phyloP scores from a whole-genome alignment of 2,329 filamentous ascomycete genomes.

The Catunica adiposa region DNA sequence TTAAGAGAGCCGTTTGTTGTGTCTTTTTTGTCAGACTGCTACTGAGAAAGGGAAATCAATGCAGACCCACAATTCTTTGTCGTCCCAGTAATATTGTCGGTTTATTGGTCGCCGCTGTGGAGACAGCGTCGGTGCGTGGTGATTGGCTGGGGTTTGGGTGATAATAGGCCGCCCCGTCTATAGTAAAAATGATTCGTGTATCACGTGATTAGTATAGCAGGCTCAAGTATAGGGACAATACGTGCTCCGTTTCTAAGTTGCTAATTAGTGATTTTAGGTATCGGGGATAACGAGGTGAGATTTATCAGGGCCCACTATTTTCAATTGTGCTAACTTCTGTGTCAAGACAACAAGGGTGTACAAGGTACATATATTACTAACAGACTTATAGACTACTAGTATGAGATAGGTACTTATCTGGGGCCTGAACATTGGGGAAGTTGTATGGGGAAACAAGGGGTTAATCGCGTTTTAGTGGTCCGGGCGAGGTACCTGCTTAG shows the following conservation, averaged over 20 bases:
- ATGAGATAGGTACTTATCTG: background rate
- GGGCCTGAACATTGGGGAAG: background rate
- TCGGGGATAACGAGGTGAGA: background rate
- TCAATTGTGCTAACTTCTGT: background rate
- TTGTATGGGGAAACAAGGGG: slow-evolving; percentile 1
- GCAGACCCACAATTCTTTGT: background rate
- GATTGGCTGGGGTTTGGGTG: background rate
- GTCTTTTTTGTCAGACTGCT: background rate
- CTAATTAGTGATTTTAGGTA: background rate
- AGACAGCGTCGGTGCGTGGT: slow-evolving; percentile 2
- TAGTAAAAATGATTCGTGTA: background rate
- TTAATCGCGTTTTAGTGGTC: background rate
- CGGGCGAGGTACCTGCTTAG: background rate
- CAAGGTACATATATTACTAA: background rate
- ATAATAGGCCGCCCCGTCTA: too few species aligned
- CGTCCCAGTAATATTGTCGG: slow-evolving; percentile 2
- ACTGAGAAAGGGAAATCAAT: background rate
- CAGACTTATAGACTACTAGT: background rate
- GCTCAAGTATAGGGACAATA: background rate
- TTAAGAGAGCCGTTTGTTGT: too few species aligned
- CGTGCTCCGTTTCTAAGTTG: background rate
- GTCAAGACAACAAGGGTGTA: background rate
- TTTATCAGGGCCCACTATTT: background rate
- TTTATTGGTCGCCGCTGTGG: slow-evolving; percentile 3
- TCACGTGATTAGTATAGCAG: background rate